A percentile compares a stretch with the other conserved stretches of the same genome.
Conservation (phyloP, 1,139 yeast genomes). For the Kluyveromyces sp. region DNA sequence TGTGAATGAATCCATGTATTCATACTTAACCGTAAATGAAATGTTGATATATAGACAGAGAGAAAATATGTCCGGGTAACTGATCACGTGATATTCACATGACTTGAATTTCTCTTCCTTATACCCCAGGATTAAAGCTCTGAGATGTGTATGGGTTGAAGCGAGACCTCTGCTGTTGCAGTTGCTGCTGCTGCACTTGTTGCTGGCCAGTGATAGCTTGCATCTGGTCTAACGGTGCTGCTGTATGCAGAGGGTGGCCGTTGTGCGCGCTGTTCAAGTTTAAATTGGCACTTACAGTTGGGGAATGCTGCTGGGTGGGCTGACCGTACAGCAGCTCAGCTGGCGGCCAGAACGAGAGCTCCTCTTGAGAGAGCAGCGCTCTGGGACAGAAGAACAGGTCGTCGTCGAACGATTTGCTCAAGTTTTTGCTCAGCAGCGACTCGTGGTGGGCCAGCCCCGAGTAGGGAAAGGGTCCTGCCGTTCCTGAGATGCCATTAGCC, state of each 20-base stretch:
- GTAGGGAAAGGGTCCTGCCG: too few species aligned
- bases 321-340: slow-evolving; percentile 15
- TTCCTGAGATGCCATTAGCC: neutral
- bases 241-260: too few species aligned
- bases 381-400: slow-evolving; percentile 28
- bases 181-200: slow-evolving; percentile 46
- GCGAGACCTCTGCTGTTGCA: slow-evolving; percentile 33
- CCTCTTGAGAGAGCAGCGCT: slow-evolving; percentile 18
- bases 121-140: slow-evolving; percentile 22
- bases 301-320: slow-evolving; percentile 36
- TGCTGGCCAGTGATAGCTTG: too few species aligned
- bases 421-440: slow-evolving; percentile 12
- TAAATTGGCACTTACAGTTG: too few species aligned
- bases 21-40: too few species aligned
- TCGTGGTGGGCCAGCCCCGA: too few species aligned
- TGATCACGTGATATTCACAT: neutral
- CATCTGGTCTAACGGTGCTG: too few species aligned
- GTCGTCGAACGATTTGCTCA: slow-evolving; percentile 26
- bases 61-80: neutral
- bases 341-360: slow-evolving; percentile 17
- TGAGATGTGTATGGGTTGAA: slow-evolving; percentile 34
- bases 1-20: too few species aligned
- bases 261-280: neutral
- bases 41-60: too few species aligned
- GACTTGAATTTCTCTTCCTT: neutral